Base-by-base conservation (phyloP, 2,329 filamentous ascomycete species). In the Botrytis cinerea region DNA sequence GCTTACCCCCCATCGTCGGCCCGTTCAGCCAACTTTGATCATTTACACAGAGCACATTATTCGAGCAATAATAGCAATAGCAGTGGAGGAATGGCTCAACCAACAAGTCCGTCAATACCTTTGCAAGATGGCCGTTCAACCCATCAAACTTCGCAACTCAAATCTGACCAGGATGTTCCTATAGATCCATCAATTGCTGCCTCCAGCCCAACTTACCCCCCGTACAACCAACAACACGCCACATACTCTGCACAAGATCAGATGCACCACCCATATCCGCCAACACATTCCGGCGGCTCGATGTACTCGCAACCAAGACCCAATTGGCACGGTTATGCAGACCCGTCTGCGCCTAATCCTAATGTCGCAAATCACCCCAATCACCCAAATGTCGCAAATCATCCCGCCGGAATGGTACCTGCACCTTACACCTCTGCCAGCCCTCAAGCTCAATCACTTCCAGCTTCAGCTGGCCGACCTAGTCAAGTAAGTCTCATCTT, bases 121-220 rank as follows among this genome's bases (percentile, higher is more conserved):
- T 87, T 93, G 87, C 89, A 91, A 89, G 92, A 94, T 93, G 92
- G 87, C 83, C 86, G 87, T 81, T 72, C 70, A 72, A 91, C 87
- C 88, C 90, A 92, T 91, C 91, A 91, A 86, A 88, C 89, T 86
- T 87, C 88, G 83, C 87, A 90, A 88, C 88, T 91, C 86, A 95
- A 94, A 85, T 97, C 95, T 97, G 93, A 97, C 94, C 89, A 89
- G 89, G 92, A 94, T 91, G 90, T 97, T 87, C 94, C 94, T 92
- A 95, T 97, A 98, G 95, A 98, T 97, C 94, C 95, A 81, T 97
- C 94, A 84, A 97, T 98, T 83, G 93, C 94, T 84, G 91, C 93
- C 80, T 93, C 94, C 82, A 97, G 94, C 87, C 95, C 95, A 75
- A 95, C 93, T 80, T 98, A 97, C 83, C 89, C 93, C 79, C 92